Percentiles rank a stretch among this genome's conserved stretches.
These are phyloP conservation scores for Sequoia sempervirens DNA, from an alignment of 75 land plant species.

Conservation along the genomic window DNA sequence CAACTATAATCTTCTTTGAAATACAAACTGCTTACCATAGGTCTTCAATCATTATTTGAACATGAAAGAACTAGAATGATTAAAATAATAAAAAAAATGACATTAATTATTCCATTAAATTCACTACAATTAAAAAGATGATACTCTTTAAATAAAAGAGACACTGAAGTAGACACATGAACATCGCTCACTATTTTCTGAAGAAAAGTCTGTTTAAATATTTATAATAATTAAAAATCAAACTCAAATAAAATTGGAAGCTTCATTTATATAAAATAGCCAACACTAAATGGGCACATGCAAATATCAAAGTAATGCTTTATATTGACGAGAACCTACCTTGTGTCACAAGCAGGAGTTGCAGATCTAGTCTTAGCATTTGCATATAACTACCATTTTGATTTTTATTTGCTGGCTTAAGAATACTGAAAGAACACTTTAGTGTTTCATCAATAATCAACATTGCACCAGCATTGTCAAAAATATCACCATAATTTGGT, in stretches of 20 bases:
- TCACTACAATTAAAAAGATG: neutral
- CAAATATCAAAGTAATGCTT: conserved; percentile 17
- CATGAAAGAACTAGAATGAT: neutral
- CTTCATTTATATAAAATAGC: neutral
- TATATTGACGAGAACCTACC: conserved; percentile 3
- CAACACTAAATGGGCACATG: neutral
- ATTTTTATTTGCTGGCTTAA: conserved; percentile 58
- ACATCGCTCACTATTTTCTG: neutral
- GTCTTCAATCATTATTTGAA: no score
- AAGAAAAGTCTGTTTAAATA: neutral
- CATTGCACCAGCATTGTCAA: no score
- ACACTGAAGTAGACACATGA: neutral
- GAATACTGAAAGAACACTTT: conserved; percentile 33
- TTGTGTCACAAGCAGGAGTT: conserved; percentile 25
- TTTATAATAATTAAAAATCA: no score
- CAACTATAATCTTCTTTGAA: no score
- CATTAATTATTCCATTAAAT: neutral
- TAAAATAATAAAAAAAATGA: neutral
- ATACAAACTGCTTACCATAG: no score
- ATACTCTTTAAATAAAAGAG: neutral
- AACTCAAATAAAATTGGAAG: no score
- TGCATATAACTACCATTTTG: conserved; percentile 33
- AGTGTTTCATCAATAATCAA: conserved; percentile 47
- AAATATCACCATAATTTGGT: no score
- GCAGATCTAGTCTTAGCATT: conserved; percentile 35